phyloP scores from a whole-genome alignment of 1,139 yeast genomes.

The Yamadazyma trypodendri region DNA sequence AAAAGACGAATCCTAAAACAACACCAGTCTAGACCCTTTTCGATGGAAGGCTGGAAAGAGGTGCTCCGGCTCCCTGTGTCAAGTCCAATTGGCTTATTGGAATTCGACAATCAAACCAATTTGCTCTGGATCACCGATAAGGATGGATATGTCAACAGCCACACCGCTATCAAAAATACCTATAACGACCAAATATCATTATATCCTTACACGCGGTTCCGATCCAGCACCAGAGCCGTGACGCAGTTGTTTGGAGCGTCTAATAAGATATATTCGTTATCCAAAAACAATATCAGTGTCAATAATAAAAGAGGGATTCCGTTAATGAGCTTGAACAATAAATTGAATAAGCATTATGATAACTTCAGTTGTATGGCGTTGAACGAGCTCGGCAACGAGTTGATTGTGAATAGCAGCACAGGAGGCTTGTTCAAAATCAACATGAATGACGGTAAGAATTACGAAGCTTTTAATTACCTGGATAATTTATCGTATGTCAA shows the following conservation, averaged over 20 bases:
- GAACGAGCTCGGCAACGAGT: conserved; percentile 33
- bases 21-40: not conserved
- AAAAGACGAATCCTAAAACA: too few species aligned
- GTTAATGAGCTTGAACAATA: conserved; percentile 29
- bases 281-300: conserved; percentile 50
- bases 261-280: conserved; percentile 59
- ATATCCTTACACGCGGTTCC: conserved; percentile 51
- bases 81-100: conserved; percentile 29
- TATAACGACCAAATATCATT: conserved; percentile 15
- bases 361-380: conserved; percentile 38
- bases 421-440: conserved; percentile 56
- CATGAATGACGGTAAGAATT: conserved; percentile 49
- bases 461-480: conserved; percentile 23
- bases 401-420: conserved; percentile 33
- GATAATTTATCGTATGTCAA: conserved; percentile 36
- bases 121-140: conserved; percentile 86
- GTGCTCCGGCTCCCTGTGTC: conserved; percentile 18
- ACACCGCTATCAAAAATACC: conserved; percentile 18
- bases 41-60: conserved; percentile 45
- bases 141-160: conserved; percentile 34
- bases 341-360: conserved; percentile 31
- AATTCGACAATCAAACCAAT: conserved; percentile 71
- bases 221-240: conserved; percentile 30
- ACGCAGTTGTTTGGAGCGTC: conserved; percentile 32
- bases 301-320: conserved; percentile 60